Conservation (phyloP, 495 filamentous ascomycete genomes). For the Chaetomidium leptoderma region DNA sequence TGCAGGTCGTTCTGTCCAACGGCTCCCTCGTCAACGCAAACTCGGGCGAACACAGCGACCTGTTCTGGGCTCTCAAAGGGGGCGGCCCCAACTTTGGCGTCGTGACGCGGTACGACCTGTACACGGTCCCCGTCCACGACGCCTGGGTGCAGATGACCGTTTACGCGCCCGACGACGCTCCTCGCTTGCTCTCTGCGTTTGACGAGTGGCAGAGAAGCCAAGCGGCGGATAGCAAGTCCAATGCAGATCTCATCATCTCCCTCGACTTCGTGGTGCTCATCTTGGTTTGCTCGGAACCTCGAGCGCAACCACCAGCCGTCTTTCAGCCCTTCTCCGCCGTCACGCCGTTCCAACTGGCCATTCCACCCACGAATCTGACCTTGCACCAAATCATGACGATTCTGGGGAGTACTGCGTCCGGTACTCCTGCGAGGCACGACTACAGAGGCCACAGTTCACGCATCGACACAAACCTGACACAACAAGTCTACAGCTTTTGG, state of each 20-base stretch:
- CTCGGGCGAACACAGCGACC: conserved; percentile 34
- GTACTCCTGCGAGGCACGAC: conserved; percentile 23
- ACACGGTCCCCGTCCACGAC: conserved; percentile 23
- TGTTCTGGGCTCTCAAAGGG: conserved; percentile 45
- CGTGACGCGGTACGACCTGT: conserved; percentile 43
- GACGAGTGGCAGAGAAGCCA: conserved; percentile 21
- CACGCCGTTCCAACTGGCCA: too few relatives aligned
- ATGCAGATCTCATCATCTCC: too few relatives aligned
- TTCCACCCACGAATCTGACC: too few relatives aligned
- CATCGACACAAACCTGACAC: conserved; percentile 29
- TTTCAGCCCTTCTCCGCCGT: too few relatives aligned
- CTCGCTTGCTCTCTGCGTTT: conserved; percentile 18
- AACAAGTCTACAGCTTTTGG: conserved; percentile 31
- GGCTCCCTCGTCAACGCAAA: conserved; percentile 46
- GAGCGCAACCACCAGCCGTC: too few relatives aligned
- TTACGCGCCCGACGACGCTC: conserved; percentile 14
- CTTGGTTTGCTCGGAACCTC: too few relatives aligned
- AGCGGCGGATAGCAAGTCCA: conserved; percentile 17
- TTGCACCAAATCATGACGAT: neutral
- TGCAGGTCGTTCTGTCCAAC: conserved; percentile 40
- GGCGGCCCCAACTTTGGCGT: conserved; percentile 52
- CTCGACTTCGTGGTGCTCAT: too few relatives aligned
- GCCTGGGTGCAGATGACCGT: conserved; percentile 21
- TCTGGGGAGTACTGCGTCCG: neutral
- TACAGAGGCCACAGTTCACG: conserved; percentile 25